Evolutionary conservation across 257 asterid species (phyloP).

Genomic region (Solanum lycopersicoides): DNA sequence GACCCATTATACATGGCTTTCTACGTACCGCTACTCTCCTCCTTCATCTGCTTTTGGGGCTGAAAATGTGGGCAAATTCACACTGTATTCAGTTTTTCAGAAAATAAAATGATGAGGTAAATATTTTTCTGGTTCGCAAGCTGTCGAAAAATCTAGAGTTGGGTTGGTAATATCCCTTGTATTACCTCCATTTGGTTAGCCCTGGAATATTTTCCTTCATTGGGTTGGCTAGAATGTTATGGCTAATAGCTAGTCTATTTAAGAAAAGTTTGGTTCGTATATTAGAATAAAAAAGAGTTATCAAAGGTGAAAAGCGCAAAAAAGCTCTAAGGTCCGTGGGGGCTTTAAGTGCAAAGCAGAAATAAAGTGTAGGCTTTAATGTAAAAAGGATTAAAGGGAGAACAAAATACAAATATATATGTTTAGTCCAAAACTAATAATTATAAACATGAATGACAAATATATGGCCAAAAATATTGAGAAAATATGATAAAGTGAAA

Average conservation of each 20-base stretch:
- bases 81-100: background rate
- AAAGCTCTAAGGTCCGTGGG: too few species aligned
- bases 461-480: too few species aligned
- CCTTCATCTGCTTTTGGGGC: background rate
- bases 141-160: background rate
- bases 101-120: background rate
- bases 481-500: too few species aligned
- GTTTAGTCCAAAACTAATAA: too few species aligned
- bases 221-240: background rate
- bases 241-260: background rate
- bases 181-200: background rate
- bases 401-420: too few species aligned
- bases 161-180: background rate
- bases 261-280: background rate
- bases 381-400: too few species aligned
- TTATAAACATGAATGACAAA: too few species aligned
- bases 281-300: background rate
- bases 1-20: background rate
- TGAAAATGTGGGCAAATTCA: background rate
- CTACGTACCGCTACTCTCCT: background rate
- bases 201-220: background rate
- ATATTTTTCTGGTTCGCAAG: background rate
- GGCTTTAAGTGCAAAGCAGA: too few species aligned
- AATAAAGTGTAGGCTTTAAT: too few species aligned
- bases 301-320: too few species aligned